phyloP scores from a whole-genome alignment of 345 rosid genomes.

The Citrus sp. region DNA sequence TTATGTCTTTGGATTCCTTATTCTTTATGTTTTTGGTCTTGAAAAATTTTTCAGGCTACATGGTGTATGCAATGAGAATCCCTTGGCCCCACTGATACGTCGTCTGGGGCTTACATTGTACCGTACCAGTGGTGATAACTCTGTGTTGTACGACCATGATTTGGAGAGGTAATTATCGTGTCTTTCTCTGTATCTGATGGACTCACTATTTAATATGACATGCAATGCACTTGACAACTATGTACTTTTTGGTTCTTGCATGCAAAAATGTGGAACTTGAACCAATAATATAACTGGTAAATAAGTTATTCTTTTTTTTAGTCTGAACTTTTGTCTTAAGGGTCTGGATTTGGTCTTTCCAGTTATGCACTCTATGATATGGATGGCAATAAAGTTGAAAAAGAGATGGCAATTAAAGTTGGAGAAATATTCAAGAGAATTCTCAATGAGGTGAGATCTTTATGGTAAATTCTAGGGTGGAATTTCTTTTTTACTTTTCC shows the following conservation, averaged over 20 bases:
- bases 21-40: neutral
- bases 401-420: conserved; percentile 59
- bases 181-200: conserved; percentile 3
- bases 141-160: conserved; percentile 90
- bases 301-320: neutral
- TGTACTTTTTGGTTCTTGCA: neutral
- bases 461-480: neutral
- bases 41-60: conserved; percentile 58
- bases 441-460: conserved; percentile 58
- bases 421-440: conserved; percentile 79
- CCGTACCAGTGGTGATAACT: conserved; percentile 89
- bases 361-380: conserved; percentile 67
- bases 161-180: conserved; percentile 63
- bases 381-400: conserved; percentile 63
- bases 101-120: conserved; percentile 68
- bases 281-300: neutral
- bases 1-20: neutral
- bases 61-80: conserved; percentile 90
- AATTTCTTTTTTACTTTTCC: neutral
- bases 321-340: conserved; percentile 14
- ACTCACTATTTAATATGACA: neutral
- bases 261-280: neutral
- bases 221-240: neutral
- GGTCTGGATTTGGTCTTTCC: conserved; percentile 25
- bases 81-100: conserved; percentile 80